Conservation (phyloP, 257 asterid genomes). For the Scutellaria baicalensis region DNA sequence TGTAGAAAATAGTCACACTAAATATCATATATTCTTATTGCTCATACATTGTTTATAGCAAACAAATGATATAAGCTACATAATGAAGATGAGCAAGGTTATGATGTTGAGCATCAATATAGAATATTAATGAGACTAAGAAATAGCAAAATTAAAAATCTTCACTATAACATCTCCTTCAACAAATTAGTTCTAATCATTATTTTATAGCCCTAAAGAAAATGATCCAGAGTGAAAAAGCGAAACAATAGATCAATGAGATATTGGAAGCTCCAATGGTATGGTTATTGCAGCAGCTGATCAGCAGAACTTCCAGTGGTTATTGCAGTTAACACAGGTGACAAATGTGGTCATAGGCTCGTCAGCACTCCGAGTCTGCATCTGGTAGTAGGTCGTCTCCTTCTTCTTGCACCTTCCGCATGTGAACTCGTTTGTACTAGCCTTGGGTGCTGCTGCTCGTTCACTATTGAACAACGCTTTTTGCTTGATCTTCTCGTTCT, state of each 20-base stretch:
- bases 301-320: conserved; percentile 89
- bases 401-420: conserved; percentile 81
- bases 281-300: not conserved
- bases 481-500: conserved; percentile 69
- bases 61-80: not conserved
- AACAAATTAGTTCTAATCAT: conserved; percentile 4
- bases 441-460: conserved; percentile 56
- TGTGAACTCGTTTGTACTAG: conserved; percentile 70
- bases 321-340: conserved; percentile 79
- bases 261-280: not conserved
- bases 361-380: conserved; percentile 98
- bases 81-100: not conserved
- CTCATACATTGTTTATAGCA: too few relatives aligned
- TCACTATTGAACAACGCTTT: conserved; percentile 76
- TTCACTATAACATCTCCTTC: not conserved
- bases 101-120: not conserved
- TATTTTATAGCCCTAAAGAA: not conserved
- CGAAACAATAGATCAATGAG: conserved; percentile 16
- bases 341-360: conserved; percentile 97
- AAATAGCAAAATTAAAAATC: not conserved
- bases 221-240: conserved; percentile 9
- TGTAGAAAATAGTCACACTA: too few relatives aligned
- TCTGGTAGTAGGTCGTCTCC: conserved; percentile 77
- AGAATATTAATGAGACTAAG: not conserved
- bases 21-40: too few relatives aligned